Evolutionary conservation across 257 asterid genomes (phyloP), one percentile per base, ranked within the genome.

Genomic region (Nicotiana otophora): DNA sequence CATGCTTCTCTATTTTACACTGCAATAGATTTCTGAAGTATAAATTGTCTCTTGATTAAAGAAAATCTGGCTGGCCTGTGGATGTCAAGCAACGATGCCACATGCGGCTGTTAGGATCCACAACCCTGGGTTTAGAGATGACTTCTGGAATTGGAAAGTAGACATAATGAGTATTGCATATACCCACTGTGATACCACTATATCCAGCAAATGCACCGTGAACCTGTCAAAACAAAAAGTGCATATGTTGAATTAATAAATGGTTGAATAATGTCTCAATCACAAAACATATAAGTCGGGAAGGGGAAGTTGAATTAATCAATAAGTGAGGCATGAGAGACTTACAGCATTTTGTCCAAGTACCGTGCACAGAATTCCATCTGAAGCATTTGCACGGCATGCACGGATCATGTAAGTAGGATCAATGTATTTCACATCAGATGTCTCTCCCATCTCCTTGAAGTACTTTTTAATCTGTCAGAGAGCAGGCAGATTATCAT

Each of bases 21-120:
- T 54, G 42, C 6, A 77, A 85, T 23, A 72, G 26, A 48, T 33
- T 78, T 77, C 62, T 82, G 46, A 51, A 81, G 81, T 54, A 75
- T 74, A 57, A 81, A 66, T 55, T 19, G 81, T 84, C 72, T 76
- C 65, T 9, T 28, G 20, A 53, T 23, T 82, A 93, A 84, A 92
- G 53, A 84, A 96, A 96, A 85, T 96, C 98, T 1, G 99, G 99
- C 87, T 96, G 99, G 80, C 99, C 94, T 3, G 99, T 96, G 36
- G 99, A 96, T 3, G 99, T 96, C 81, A 94, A 89, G 89, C 99
- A 96, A 87, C 99, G 98, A 88, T 96, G 99, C 99, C 99, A 96
- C 99, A 96, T 96, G 5, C 97, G 97, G 85, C 98, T 96, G 89
- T 94, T 96, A 12, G 91, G 97, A 85, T 96, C 97, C 20, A 96